These are phyloP conservation scores for Podaxis sp. DNA, from an alignment of 768 basidiomycete species.

Conservation along the genomic window DNA sequence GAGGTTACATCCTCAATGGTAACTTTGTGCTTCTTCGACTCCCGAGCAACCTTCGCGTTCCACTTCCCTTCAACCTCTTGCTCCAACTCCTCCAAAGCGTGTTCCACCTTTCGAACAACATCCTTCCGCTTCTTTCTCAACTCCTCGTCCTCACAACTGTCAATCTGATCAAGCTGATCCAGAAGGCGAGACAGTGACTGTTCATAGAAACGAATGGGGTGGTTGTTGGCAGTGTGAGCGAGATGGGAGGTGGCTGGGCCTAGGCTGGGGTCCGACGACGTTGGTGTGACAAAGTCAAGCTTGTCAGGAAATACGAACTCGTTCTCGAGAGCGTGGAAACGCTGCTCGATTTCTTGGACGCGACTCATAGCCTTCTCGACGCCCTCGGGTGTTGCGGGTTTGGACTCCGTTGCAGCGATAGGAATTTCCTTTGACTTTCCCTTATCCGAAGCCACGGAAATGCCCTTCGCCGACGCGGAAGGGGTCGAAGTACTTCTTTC, in stretches of 20 bases:
- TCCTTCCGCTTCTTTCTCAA: slow-evolving; percentile 53
- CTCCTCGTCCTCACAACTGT: slow-evolving; percentile 55
- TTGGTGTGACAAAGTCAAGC: slow-evolving; percentile 40
- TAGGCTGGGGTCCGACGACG: slow-evolving; percentile 19
- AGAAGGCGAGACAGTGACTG: slow-evolving; percentile 58
- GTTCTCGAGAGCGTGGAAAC: slow-evolving; percentile 33
- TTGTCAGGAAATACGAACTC: slow-evolving; percentile 39
- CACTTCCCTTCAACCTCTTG: slow-evolving; percentile 42
- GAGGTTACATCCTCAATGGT: slow-evolving; percentile 8
- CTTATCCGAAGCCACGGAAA: slow-evolving; percentile 22
- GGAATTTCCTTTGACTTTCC: slow-evolving; percentile 35
- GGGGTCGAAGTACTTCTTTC: not conserved
- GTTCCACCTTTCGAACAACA: slow-evolving; percentile 54
- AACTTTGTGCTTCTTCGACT: slow-evolving; percentile 16
- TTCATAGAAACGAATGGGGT: slow-evolving; percentile 60
- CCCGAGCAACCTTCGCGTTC: slow-evolving; percentile 26
- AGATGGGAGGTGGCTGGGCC: slow-evolving; percentile 35
- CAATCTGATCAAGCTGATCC: slow-evolving; percentile 54
- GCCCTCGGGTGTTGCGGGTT: slow-evolving; percentile 25
- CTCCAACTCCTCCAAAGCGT: slow-evolving; percentile 53
- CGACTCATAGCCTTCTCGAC: slow-evolving; percentile 33
- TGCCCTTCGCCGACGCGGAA: not conserved
- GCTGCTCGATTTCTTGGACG: slow-evolving; percentile 40
- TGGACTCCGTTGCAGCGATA: slow-evolving; percentile 11
- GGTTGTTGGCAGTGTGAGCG: slow-evolving; percentile 56